Conservation (phyloP, 768 basidiomycete genomes). For the Trametes elegans region DNA sequence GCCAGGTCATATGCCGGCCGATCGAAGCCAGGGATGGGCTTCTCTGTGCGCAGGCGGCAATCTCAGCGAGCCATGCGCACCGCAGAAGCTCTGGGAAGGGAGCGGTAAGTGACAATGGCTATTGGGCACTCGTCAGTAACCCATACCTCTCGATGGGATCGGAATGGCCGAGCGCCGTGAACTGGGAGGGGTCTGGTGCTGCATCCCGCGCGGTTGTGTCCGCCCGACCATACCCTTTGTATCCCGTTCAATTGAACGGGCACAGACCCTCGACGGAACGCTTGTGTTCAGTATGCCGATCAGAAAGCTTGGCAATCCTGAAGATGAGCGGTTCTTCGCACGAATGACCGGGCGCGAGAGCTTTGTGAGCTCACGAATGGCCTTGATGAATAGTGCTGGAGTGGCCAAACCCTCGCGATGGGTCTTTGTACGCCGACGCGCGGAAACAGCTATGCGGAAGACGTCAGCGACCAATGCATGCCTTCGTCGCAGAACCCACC, state of each 20-base stretch:
- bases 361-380: not conserved
- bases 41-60: conserved; percentile 4
- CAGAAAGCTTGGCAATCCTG: not conserved
- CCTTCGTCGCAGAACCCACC: not conserved
- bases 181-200: no score
- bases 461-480: not conserved
- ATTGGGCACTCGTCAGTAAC: no score
- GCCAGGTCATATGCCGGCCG: conserved; percentile 9
- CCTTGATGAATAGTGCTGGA: no score
- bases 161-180: no score
- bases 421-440: not conserved
- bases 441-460: not conserved
- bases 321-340: not conserved
- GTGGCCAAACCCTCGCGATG: not conserved
- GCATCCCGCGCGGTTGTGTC: not conserved
- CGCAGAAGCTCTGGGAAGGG: not conserved
- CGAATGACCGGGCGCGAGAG: no score
- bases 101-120: not conserved
- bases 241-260: not conserved
- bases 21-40: not conserved
- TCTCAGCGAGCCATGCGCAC: not conserved
- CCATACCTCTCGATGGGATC: no score
- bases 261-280: not conserved
- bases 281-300: conserved; percentile 1
- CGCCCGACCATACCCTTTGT: conserved; percentile 1